These are phyloP conservation scores for Aspergillus cejpii DNA, from an alignment of 2,329 filamentous ascomycete species.

Conservation along the genomic window DNA sequence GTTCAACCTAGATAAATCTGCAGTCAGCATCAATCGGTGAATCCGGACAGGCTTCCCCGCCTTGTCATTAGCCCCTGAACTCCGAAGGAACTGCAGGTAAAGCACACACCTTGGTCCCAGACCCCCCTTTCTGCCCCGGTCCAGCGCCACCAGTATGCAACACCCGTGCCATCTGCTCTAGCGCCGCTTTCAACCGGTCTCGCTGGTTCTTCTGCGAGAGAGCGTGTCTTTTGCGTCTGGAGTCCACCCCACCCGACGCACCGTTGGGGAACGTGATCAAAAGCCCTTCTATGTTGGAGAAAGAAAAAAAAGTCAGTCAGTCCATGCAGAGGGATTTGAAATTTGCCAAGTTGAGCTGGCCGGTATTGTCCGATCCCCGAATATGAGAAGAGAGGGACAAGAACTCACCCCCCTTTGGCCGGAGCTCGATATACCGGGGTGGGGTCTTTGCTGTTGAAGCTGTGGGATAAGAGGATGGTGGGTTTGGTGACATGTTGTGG, in stretches of 20 bases:
- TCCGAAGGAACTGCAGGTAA: background rate
- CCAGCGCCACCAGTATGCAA: constrained; percentile 1
- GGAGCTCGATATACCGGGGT: constrained; percentile 1
- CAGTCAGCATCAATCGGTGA: background rate
- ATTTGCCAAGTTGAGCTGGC: background rate
- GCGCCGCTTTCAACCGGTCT: constrained; percentile 2
- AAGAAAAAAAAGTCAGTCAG: background rate
- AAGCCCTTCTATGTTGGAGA: background rate
- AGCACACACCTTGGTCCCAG: constrained; percentile 1
- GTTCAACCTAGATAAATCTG: constrained; percentile 6
- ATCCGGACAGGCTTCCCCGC: background rate
- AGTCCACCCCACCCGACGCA: background rate
- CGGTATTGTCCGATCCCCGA: background rate
- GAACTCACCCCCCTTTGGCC: constrained; percentile 4
- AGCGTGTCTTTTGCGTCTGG: constrained; percentile 4
- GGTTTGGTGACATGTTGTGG: background rate
- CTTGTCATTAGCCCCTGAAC: background rate
- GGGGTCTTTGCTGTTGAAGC: background rate
- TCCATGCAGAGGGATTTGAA: no score
- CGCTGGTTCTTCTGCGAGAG: constrained; percentile 6
- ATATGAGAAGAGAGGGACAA: no score
- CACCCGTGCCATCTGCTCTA: constrained; percentile 6
- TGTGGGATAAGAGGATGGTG: background rate
- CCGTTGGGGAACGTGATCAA: constrained; percentile 4
- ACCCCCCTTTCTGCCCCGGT: background rate